phyloP scores from a whole-genome alignment of 139 green algal species.

The Picochlorum sp. region DNA sequence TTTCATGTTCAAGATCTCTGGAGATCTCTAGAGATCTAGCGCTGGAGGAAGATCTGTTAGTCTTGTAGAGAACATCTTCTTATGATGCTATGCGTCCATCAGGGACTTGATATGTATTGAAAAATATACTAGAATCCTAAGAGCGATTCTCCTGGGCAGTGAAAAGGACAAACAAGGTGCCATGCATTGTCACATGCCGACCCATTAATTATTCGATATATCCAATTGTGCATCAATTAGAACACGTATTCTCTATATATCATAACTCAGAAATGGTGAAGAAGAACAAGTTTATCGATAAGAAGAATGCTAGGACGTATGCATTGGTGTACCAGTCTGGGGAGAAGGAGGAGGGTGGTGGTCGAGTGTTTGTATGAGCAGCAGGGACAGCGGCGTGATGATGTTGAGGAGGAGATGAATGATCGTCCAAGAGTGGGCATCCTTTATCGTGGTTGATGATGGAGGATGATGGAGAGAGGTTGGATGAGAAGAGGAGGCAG shows the following conservation, averaged over 20 bases:
- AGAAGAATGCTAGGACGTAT: conserved; percentile 66
- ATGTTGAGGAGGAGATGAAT: neutral
- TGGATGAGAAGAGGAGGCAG: conserved; percentile 41
- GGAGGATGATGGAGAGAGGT: neutral
- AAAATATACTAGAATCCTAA: no score
- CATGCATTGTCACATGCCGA: no score
- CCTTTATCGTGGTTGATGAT: conserved; percentile 42
- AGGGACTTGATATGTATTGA: no score
- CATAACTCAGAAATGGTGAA: conserved; percentile 35
- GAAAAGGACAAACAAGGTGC: no score
- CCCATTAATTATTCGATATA: neutral
- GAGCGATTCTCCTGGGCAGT: no score
- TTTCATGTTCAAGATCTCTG: no score
- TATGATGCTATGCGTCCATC: no score
- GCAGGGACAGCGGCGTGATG: conserved; percentile 1
- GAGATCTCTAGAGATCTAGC: no score
- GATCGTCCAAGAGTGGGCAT: conserved; percentile 20
- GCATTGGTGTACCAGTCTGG: conserved; percentile 47
- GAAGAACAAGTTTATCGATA: conserved; percentile 78
- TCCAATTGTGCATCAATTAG: neutral
- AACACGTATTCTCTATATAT: neutral
- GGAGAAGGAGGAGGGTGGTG: conserved; percentile 2
- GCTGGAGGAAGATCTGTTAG: no score
- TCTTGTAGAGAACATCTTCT: no score
- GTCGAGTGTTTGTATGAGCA: conserved; percentile 35